Percentiles rank a stretch among this genome's conserved stretches.
Evolutionary conservation across 495 filamentous ascomycete species (phyloP).

Genomic region (Penicillium turbatum): DNA sequence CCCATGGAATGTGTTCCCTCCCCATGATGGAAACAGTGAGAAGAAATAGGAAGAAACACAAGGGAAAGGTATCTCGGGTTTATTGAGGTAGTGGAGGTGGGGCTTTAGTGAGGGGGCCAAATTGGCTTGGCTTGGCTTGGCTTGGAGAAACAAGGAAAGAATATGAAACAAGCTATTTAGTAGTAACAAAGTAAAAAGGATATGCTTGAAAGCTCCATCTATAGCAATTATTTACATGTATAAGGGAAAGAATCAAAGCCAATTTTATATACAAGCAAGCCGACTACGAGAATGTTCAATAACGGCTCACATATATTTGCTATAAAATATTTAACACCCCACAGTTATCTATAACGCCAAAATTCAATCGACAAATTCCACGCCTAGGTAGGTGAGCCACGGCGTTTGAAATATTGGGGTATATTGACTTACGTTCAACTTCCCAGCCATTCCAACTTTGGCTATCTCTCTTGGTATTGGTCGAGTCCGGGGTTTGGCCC

Average conservation of each 20-base stretch:
- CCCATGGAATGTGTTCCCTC: neutral
- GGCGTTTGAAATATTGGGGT: neutral
- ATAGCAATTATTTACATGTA: conserved; percentile 1
- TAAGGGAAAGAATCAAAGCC: neutral
- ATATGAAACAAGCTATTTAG: neutral
- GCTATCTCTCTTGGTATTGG: conserved; percentile 8
- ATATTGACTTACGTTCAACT: conserved; percentile 7
- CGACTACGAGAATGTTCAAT: conserved; percentile 1
- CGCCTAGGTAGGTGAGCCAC: neutral
- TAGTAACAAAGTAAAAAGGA: conserved; percentile 1
- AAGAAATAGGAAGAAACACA: conserved; percentile 3
- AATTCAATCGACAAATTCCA: neutral
- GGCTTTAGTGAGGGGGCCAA: conserved; percentile 2
- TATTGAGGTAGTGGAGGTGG: conserved; percentile 1
- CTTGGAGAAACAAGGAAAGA: neutral
- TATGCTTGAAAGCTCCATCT: neutral
- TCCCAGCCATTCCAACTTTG: conserved; percentile 1
- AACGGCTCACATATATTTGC: neutral
- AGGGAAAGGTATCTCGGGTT: conserved; percentile 3
- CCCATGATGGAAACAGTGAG: conserved; percentile 1
- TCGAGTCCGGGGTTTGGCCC: neutral
- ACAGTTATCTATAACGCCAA: neutral
- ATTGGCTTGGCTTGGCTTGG: neutral
- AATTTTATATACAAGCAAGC: conserved; percentile 1
- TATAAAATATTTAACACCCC: neutral